A percentile compares a stretch with the other conserved stretches of the same genome.
phyloP scores from a whole-genome alignment of 2,329 filamentous ascomycete genomes.

The Xylariomycetidae sp. region DNA sequence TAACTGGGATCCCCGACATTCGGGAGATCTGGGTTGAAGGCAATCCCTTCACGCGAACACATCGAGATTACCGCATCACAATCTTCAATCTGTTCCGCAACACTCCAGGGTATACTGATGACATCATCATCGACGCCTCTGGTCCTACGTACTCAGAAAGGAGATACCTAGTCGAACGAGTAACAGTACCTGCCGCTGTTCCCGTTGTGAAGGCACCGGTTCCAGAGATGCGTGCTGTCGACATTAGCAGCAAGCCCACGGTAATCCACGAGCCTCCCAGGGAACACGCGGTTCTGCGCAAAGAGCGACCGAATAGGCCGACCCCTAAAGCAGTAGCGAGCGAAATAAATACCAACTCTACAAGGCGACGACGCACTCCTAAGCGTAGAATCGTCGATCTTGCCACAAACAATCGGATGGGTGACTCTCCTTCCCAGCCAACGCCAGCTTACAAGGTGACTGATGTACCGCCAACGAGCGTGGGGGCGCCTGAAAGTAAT shows the following conservation, averaged over 20 bases:
- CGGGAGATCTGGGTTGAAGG: conserved; percentile 88
- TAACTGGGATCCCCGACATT: conserved; percentile 88
- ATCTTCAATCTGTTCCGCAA: conserved; percentile 96
- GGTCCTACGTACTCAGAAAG: conserved; percentile 82
- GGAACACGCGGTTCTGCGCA: conserved; percentile 51
- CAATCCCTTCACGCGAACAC: conserved; percentile 87
- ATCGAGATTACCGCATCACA: conserved; percentile 77
- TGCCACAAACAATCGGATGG: conserved; percentile 44
- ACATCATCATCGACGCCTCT: conserved; percentile 81
- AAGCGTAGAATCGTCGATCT: conserved; percentile 63
- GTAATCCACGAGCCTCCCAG: conserved; percentile 49
- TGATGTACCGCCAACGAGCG: conserved; percentile 12
- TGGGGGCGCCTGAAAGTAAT: conserved; percentile 24
- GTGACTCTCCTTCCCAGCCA: conserved; percentile 17
- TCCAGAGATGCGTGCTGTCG: conserved; percentile 57
- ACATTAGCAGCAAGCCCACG: conserved; percentile 65
- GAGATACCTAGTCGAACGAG: conserved; percentile 78
- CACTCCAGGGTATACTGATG: conserved; percentile 84
- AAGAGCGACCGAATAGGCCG: conserved; percentile 46
- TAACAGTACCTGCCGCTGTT: conserved; percentile 67
- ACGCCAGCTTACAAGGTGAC: conserved; percentile 10
- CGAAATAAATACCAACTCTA: conserved; percentile 54
- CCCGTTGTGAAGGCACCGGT: conserved; percentile 70
- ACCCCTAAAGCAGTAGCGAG: conserved; percentile 48
- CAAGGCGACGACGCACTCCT: conserved; percentile 55